phyloP scores from a whole-genome alignment of 805 yeast genomes.

The Metschnikowia arizonensis region DNA sequence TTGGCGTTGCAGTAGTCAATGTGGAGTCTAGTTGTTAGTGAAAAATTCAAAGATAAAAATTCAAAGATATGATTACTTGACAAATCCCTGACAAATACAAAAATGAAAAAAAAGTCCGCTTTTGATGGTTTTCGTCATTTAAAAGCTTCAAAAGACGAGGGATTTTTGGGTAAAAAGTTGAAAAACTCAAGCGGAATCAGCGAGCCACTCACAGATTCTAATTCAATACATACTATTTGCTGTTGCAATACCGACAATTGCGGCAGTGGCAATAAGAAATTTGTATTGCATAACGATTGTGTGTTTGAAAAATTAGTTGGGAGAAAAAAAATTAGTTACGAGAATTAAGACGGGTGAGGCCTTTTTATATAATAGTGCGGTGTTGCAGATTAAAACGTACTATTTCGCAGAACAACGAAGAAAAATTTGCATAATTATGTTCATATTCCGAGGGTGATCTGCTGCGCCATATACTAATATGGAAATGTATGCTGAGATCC shows the following conservation, averaged over 20 bases:
- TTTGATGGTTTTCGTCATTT: too few species aligned
- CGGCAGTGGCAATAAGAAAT: slow-evolving; percentile 45
- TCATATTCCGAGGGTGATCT: slow-evolving; percentile 12
- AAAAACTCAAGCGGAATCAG: too few species aligned
- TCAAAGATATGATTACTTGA: too few species aligned
- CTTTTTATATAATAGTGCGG: slow-evolving; percentile 2
- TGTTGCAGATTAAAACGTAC: neutral
- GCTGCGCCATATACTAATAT: slow-evolving; percentile 6
- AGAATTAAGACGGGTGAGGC: neutral
- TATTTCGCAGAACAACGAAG: neutral
- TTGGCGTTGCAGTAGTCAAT: slow-evolving; percentile 50
- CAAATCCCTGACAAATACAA: too few species aligned
- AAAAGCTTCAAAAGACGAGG: too few species aligned
- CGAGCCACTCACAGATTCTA: too few species aligned
- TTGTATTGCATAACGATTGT: slow-evolving; percentile 50
- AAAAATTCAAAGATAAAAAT: too few species aligned
- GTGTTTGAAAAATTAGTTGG: too few species aligned
- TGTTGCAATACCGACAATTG: slow-evolving; percentile 48
- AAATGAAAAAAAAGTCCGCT: too few species aligned
- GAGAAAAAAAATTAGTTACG: too few species aligned
- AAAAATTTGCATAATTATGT: slow-evolving; percentile 4
- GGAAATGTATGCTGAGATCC: neutral
- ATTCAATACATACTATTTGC: slow-evolving; percentile 25
- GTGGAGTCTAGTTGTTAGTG: slow-evolving; percentile 34
- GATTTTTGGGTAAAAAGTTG: too few species aligned